Conservation (phyloP, 129 eudicot species). For the Lonicera japonica region DNA sequence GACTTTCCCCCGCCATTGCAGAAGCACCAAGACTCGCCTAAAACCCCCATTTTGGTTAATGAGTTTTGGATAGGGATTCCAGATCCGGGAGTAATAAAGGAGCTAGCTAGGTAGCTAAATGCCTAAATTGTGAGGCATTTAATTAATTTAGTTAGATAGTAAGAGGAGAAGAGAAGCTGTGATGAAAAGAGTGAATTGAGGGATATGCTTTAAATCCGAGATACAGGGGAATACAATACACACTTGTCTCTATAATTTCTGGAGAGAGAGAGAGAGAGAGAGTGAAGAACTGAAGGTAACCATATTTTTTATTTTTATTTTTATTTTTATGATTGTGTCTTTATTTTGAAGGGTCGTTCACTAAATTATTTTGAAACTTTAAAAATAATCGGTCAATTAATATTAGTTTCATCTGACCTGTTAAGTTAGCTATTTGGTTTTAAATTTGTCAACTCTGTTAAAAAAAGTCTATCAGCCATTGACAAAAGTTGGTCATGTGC, state of each 20-base stretch:
- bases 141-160: neutral
- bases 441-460: too few relatives aligned
- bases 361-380: too few relatives aligned
- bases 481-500: too few relatives aligned
- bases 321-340: too few relatives aligned
- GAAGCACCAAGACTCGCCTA: slow-evolving; percentile 85
- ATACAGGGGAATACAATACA: neutral
- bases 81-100: slow-evolving; percentile 25
- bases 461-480: too few relatives aligned
- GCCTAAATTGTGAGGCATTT: neutral
- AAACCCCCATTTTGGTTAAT: slow-evolving; percentile 51
- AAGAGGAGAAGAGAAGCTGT: slow-evolving; percentile 1
- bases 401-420: too few relatives aligned
- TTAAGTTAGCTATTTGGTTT: too few relatives aligned
- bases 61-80: neutral
- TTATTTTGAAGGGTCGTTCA: too few relatives aligned
- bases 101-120: neutral
- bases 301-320: too few relatives aligned
- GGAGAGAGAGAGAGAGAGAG: neutral
- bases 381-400: too few relatives aligned
- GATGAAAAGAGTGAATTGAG: neutral
- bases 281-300: too few relatives aligned
- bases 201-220: too few relatives aligned
- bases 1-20: slow-evolving; percentile 94
- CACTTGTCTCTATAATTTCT: neutral